Conservation (phyloP, 805 yeast species). For the Candida odintsovae region DNA sequence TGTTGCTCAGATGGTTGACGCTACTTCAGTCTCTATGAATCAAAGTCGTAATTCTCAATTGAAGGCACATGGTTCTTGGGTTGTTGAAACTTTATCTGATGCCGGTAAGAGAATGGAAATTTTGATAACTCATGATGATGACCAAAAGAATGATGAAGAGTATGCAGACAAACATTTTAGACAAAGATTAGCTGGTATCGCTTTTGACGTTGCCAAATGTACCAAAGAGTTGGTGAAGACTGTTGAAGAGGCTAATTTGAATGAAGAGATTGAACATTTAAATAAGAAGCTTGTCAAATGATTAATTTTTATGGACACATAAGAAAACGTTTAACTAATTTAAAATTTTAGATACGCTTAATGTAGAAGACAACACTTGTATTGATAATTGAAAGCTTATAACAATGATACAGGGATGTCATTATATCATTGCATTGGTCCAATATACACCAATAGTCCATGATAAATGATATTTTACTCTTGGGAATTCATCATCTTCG, state of each 20-base stretch:
- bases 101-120: conserved; percentile 79
- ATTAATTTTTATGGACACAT: background rate
- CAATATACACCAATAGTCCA: too few species aligned
- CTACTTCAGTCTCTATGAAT: conserved; percentile 81
- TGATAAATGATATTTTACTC: too few species aligned
- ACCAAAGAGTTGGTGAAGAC: conserved; percentile 94
- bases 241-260: conserved; percentile 88
- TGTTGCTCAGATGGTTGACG: conserved; percentile 82
- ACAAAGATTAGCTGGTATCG: conserved; percentile 92
- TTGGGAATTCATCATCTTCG: background rate
- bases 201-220: conserved; percentile 93
- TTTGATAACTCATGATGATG: conserved; percentile 33
- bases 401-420: too few species aligned
- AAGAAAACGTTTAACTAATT: too few species aligned
- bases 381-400: too few species aligned
- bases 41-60: conserved; percentile 81
- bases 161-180: conserved; percentile 85
- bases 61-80: conserved; percentile 89
- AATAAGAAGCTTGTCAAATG: conserved; percentile 45
- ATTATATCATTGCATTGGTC: too few species aligned
- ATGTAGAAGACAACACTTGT: background rate
- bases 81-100: conserved; percentile 78
- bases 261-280: conserved; percentile 77
- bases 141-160: conserved; percentile 38
- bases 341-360: background rate